Evolutionary conservation across 2,329 filamentous ascomycete species (phyloP).

Genomic region (Onygenales sp.): DNA sequence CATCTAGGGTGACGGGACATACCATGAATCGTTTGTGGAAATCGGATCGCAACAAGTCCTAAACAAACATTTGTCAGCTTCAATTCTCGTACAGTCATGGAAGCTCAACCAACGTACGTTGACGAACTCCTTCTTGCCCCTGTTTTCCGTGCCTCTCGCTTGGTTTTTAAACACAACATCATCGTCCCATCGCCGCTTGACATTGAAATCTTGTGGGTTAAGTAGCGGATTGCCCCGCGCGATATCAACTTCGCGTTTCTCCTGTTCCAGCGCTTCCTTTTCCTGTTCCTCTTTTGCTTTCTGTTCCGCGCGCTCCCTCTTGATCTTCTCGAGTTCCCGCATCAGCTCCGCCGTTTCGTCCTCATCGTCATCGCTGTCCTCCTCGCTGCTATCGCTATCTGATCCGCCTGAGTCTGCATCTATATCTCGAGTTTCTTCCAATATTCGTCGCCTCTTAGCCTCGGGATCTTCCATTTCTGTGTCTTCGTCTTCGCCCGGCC

Average conservation of each 20-base stretch:
- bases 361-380: slow-evolving; percentile 62
- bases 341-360: slow-evolving; percentile 84
- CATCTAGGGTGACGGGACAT: background rate
- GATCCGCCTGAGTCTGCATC: slow-evolving; percentile 69
- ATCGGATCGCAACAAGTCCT: slow-evolving; percentile 85
- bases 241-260: slow-evolving; percentile 77
- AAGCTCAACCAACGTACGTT: slow-evolving; percentile 50
- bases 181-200: slow-evolving; percentile 87
- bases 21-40: slow-evolving; percentile 96
- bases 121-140: slow-evolving; percentile 89
- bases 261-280: slow-evolving; percentile 69
- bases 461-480: slow-evolving; percentile 59
- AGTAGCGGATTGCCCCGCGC: slow-evolving; percentile 86
- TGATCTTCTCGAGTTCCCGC: slow-evolving; percentile 89
- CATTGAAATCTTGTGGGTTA: slow-evolving; percentile 77
- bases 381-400: slow-evolving; percentile 49
- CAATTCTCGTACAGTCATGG: slow-evolving; percentile 16
- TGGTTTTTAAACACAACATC: slow-evolving; percentile 99
- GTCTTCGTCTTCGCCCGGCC: slow-evolving; percentile 27
- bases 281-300: slow-evolving; percentile 76
- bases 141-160: slow-evolving; percentile 86
- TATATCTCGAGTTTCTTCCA: slow-evolving; percentile 80
- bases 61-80: slow-evolving; percentile 9
- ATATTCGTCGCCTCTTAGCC: slow-evolving; percentile 72
- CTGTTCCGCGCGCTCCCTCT: slow-evolving; percentile 72